Evolutionary conservation across 1,284 basidiomycete species (phyloP), one percentile per base, ranked within the genome.

Genomic region (Microbotryomycetes sp.): DNA sequence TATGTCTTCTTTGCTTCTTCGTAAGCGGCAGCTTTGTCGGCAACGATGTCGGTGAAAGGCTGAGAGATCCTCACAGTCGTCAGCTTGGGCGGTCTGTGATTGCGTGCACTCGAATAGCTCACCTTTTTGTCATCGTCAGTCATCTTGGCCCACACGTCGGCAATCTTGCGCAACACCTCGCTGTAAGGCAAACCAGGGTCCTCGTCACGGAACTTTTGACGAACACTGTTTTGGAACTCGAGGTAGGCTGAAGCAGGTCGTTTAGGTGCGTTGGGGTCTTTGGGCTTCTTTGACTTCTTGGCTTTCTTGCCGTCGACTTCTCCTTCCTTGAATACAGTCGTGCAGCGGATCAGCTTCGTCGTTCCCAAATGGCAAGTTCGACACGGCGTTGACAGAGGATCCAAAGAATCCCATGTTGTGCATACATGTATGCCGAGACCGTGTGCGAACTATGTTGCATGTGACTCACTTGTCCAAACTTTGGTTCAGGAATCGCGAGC

Each of bases 211-310:
- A 89, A 80, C 66, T 83, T 78, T 65, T 85, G 83, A 72, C 92
- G 86, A 63, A 92, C 82, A 49, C 89, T 87, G 75, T 97, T 97
- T 77, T 97, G 94, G 82, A 88, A 98, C 71, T 96, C 81, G 74
- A 98, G 85, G 80, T 97, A 98, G 22, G 92, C 92, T 22, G 90
- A 91, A 23, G 92, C 83, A 28, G 94, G 92, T 19, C 92, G 86
- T 77, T 96, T 97, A 48, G 94, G 94, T 61, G 91, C 91, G 75
- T 92, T 87, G 36, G 92, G 92, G 75, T 98, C 93, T 75, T 86
- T 91, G 60, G 78, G 76, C 71, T 86, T 86, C 73, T 84, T 86
- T 62, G 67, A 68, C 72, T 77, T 79, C 62, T 74, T 74, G 54
- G 71, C 56, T 61, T 70, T 71, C 62, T 66, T 65, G 55, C 55